These are phyloP conservation scores for Psilocybe cyanescens DNA, from an alignment of 768 basidiomycete species.

Conservation along the genomic window DNA sequence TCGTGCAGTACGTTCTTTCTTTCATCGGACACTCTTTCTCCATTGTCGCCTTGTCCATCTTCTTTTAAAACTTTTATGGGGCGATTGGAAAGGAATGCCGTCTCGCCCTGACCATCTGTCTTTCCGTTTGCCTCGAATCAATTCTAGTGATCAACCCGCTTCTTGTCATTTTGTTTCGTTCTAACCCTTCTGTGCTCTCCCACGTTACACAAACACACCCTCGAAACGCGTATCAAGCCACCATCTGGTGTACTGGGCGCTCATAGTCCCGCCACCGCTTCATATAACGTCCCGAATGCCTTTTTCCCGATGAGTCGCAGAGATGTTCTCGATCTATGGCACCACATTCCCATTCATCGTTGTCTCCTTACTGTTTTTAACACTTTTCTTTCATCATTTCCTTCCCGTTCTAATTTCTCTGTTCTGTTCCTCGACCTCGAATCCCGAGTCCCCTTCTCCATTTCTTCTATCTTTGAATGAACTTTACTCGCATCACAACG, in stretches of 20 bases:
- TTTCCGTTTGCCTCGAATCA: too few species aligned
- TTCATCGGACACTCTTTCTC: background rate
- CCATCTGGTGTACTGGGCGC: background rate
- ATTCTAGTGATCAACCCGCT: too few species aligned
- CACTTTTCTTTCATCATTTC: too few species aligned
- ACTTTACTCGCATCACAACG: conserved; percentile 1
- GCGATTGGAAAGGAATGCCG: background rate
- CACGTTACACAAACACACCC: background rate
- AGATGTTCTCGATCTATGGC: background rate
- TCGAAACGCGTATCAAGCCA: background rate
- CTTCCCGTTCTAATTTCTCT: background rate
- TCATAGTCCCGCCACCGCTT: background rate
- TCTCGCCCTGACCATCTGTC: background rate
- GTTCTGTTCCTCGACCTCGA: background rate
- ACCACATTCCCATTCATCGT: background rate
- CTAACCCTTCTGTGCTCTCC: background rate
- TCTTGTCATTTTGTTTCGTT: too few species aligned
- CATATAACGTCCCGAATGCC: background rate
- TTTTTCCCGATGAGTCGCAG: background rate
- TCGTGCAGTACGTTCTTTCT: conserved; percentile 72
- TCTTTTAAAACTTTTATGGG: background rate
- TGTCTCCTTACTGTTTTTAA: background rate
- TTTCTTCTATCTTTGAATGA: background rate
- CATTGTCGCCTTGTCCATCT: background rate
- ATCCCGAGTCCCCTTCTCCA: background rate